Base-by-base conservation (phyloP, 1,284 basidiomycete genomes). In the Boletus sp. region DNA sequence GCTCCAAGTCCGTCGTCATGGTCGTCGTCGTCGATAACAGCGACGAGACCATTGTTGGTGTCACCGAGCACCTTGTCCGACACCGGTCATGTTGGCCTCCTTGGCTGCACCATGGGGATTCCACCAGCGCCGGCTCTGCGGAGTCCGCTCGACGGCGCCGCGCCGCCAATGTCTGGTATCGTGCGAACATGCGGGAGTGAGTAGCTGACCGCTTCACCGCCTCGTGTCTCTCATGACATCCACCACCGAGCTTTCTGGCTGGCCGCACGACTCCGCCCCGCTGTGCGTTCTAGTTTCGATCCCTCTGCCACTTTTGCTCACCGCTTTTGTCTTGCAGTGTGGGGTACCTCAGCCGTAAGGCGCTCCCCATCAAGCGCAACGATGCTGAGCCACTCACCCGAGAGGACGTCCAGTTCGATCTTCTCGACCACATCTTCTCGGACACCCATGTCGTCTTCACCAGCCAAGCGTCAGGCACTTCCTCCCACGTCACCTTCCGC, bases 321-420 rank as follows among this genome's bases (percentile, higher is more conserved):
- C 46, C 32, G 26, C 32, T 22, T 38, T 48, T 39, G 20, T 51
- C 50, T 50, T 41, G 33, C 56, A 87, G 84, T 52, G 77, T 80
- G 53, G 81, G 79, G 43, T 84, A 85, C 63, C 75, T 80, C 56
- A 82, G 77, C 59, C 75, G 84, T 58, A 88, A 86, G 69, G 78
- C 78, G 30, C 69, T 88, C 53, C 85, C 86, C 46, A 86, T 88
- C 67, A 88, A 89, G 69, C 80, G 80, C 57, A 76, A 77, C 57
- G 88, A 90, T 64, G 86, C 84, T 34, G 82, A 88, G 62, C 82
- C 84, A 50, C 75, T 90, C 56, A 85, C 84, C 20, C 78, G 87
- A 50, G 78, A 81, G 60, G 91, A 94, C 67, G 79, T 93, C 32
- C 90, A 94, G 71, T 91, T 83, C 68, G 88, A 93, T 70, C 75